These are phyloP conservation scores for Naematelia aurantialba DNA, from an alignment of 768 basidiomycete genomes.

Conservation along the genomic window DNA sequence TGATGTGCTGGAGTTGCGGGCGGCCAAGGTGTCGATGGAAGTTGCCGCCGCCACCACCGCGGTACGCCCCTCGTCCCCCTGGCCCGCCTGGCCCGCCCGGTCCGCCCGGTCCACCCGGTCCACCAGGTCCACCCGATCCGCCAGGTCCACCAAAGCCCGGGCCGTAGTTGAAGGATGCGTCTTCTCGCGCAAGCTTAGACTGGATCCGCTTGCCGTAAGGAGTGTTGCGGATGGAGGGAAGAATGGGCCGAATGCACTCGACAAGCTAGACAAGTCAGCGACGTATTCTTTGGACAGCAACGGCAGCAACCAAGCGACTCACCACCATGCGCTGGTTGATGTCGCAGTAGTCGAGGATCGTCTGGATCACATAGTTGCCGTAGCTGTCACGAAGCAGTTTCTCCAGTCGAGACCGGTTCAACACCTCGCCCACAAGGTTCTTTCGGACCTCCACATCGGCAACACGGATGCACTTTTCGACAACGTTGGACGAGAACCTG, in stretches of 20 bases:
- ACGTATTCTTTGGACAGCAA: not conserved
- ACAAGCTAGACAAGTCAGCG: constrained; percentile 59
- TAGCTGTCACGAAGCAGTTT: constrained; percentile 94
- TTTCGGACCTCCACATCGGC: constrained; percentile 93
- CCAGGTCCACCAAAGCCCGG: constrained; percentile 16
- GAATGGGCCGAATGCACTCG: constrained; percentile 95
- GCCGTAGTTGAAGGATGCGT: constrained; percentile 54
- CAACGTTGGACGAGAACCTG: constrained; percentile 92
- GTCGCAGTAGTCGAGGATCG: constrained; percentile 95
- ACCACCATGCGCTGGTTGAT: constrained; percentile 78
- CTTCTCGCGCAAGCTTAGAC: constrained; percentile 94
- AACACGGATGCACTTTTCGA: constrained; percentile 92
- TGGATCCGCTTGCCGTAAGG: constrained; percentile 99
- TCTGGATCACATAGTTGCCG: constrained; percentile 94
- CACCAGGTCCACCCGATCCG: constrained; percentile 16
- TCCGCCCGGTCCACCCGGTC: constrained; percentile 13
- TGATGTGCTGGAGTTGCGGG: constrained; percentile 50
- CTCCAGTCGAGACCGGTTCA: constrained; percentile 90
- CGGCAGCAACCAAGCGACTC: constrained; percentile 19
- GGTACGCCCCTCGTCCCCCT: constrained; percentile 21
- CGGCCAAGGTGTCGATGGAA: constrained; percentile 48
- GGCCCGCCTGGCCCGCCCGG: constrained; percentile 15
- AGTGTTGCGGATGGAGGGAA: constrained; percentile 96
- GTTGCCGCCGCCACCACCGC: constrained; percentile 16
- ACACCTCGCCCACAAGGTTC: constrained; percentile 86